Percentiles rank a stretch among this genome's conserved stretches.
These are phyloP conservation scores for Candida xyloterini DNA, from an alignment of 805 yeast species.

Conservation along the genomic window DNA sequence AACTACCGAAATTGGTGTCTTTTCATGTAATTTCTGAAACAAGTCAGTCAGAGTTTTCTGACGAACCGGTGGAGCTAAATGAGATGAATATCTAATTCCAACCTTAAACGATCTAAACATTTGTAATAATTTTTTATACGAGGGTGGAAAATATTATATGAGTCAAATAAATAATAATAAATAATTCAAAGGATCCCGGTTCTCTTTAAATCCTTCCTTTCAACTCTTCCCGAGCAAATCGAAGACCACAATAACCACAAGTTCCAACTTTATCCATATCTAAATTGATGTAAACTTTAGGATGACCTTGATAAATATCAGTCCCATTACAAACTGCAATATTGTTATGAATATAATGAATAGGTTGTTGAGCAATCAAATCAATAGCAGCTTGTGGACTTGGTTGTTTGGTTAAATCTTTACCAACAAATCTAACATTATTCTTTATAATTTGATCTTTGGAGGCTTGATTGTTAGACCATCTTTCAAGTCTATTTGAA, in stretches of 20 bases:
- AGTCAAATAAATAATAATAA: slow-evolving; percentile 15
- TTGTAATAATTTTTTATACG: background rate
- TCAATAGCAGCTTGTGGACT: slow-evolving; percentile 83
- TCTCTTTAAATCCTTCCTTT: slow-evolving; percentile 26
- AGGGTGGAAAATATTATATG: too few species aligned
- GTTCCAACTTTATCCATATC: slow-evolving; percentile 70
- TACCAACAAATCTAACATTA: slow-evolving; percentile 69
- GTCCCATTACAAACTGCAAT: slow-evolving; percentile 85
- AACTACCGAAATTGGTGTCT: slow-evolving; percentile 36
- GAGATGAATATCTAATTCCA: slow-evolving; percentile 20
- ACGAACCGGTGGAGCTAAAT: slow-evolving; percentile 7
- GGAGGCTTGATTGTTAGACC: slow-evolving; percentile 70
- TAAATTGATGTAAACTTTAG: slow-evolving; percentile 75
- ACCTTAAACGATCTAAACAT: background rate
- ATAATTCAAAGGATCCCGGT: background rate
- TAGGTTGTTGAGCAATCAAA: slow-evolving; percentile 70
- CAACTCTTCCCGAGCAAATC: slow-evolving; percentile 56
- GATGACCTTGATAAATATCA: slow-evolving; percentile 78
- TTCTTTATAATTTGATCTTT: slow-evolving; percentile 51
- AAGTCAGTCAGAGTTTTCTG: slow-evolving; percentile 28
- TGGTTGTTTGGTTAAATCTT: slow-evolving; percentile 67
- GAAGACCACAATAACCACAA: slow-evolving; percentile 80
- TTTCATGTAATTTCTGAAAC: slow-evolving; percentile 16
- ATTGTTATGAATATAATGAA: slow-evolving; percentile 51
- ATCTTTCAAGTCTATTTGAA: slow-evolving; percentile 66